Base-by-base conservation (phyloP, 208 protist species). In the Blechomonas ayalai region DNA sequence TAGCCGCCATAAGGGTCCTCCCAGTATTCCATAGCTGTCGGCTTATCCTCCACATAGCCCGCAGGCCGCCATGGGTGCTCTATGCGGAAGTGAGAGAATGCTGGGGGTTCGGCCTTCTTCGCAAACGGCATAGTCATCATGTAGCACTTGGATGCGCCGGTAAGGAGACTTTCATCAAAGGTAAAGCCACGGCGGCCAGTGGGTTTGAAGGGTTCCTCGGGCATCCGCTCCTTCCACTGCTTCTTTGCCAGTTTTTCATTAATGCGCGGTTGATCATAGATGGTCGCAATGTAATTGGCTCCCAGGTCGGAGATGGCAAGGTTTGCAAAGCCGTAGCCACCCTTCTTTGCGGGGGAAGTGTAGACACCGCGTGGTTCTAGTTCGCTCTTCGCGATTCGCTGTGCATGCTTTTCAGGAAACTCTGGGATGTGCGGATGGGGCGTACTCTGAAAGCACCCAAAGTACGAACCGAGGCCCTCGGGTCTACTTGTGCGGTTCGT, bases 401-500 rank as follows among this genome's bases (percentile, higher is more conserved):
- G 39, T 7, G 53, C 49, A 26, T 77, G 75, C 22, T 47, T 38
- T 57, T 66, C 33, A 7, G 64, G 73, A 35, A 77, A 49, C 38
- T 73, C 62, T 12, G 82, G 61, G 15, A 84, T 72, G 59, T 88
- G 73, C 18, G 57, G 41, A 36, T 70, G 69, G 6, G 82, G 78
- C 0, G 53, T 67, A 22, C 42, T 40, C 40, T 83, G 64, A 32
- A 95, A 68, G 54, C 68, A 73, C 12, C 88, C 88, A 51, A 67
- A 95, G 72, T 95, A 90, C 13, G 76, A 85, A 22, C 88, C 88
- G 8, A 91, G 67, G 4, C 88, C 88, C 3, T 59, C 57, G 2
- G 60, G 59, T 23, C 70, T 59, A 18, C 65, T 36, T 4, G 77
- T 49, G 0, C 70, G 82, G 10, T 60, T 59, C 19, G 71, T 47